These are phyloP conservation scores for Phytophthora pluvialis DNA, from an alignment of 352 stramenopile species.

Conservation along the genomic window DNA sequence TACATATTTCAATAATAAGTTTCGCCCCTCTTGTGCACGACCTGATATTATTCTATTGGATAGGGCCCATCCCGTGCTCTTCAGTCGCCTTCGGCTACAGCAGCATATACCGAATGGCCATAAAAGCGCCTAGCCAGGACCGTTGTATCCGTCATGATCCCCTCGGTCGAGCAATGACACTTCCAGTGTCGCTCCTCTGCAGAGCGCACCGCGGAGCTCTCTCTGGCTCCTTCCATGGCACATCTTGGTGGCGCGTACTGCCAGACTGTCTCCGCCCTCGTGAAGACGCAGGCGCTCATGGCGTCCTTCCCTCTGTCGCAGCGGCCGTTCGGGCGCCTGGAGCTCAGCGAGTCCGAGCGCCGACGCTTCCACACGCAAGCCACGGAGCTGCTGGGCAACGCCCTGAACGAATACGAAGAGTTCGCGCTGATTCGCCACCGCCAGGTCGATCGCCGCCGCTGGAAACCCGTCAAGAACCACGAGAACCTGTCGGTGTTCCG, in stretches of 20 bases:
- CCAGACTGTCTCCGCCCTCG: constrained; percentile 18
- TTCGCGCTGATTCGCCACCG: constrained; percentile 38
- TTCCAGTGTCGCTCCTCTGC: constrained; percentile 37
- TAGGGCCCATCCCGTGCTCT: constrained; percentile 7
- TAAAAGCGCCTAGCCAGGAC: background rate
- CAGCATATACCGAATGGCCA: background rate
- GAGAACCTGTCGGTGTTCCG: constrained; percentile 43
- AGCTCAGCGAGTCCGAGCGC: constrained; percentile 34
- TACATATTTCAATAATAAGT: background rate
- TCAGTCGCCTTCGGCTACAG: background rate
- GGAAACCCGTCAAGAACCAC: constrained; percentile 42
- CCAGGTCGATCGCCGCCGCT: constrained; percentile 42
- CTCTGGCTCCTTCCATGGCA: constrained; percentile 19
- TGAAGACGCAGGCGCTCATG: constrained; percentile 26
- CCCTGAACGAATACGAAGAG: constrained; percentile 45
- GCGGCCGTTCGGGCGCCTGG: constrained; percentile 36
- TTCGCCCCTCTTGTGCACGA: too few species aligned
- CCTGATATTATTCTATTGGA: background rate
- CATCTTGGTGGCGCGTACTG: constrained; percentile 35
- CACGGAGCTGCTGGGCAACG: constrained; percentile 35
- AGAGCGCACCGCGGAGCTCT: background rate
- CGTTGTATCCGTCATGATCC: constrained; percentile 13
- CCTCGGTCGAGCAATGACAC: constrained; percentile 22
- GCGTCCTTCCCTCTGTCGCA: constrained; percentile 34
- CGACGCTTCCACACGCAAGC: constrained; percentile 43